Evolutionary conservation across 306 rosid genomes (phyloP), one percentile per base, ranked within the genome.

Genomic region (Senna siamea): DNA sequence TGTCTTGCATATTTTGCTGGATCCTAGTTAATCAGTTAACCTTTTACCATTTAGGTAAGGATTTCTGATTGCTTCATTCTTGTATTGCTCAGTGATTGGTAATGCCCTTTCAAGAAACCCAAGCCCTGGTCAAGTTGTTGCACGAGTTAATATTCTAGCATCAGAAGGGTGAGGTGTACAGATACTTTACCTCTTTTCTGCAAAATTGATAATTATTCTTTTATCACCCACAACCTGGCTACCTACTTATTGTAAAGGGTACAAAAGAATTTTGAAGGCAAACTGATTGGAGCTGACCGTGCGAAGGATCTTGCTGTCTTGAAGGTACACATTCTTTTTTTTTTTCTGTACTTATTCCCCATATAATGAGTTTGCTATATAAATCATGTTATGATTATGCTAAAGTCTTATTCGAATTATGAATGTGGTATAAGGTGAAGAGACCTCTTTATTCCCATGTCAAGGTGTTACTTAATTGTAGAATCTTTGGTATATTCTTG

Each of bases 251-350:
- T 54, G 11, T 80, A 55, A 82, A 92, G 99, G 84, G 81, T 92
- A 43, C 93, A 84, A 52, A 88, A 89, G 87, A 94, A 87, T 80
- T 94, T 94, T 84, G 99, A 89, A 85, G 99, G 97, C n/a, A 87
- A 34, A 62, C 86, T 94, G 73, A 32, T 94, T 40, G 99, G 99
- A 72, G 97, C 95, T 50, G 99, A 94, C 71, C 99, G 97, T 34
- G 83, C 96, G 34, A 94, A 94, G 93, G 99, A 94, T 86, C 97
- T 94, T 67, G 97, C 97, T 17, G 89, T 94, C 82, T 76, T 94
- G 80, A 92, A 89, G 97, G 96, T 78, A 81, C 38, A 26, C 4
- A 70, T 67, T 68, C 38, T 65, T 59, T 19, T 37, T 9, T 19
- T 77, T 76, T 48, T 18, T 38, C 59, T 55, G 15, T 18, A 48